Evolutionary conservation across 2,329 filamentous ascomycete species (phyloP).

Genomic region (Aspergillus candidus): DNA sequence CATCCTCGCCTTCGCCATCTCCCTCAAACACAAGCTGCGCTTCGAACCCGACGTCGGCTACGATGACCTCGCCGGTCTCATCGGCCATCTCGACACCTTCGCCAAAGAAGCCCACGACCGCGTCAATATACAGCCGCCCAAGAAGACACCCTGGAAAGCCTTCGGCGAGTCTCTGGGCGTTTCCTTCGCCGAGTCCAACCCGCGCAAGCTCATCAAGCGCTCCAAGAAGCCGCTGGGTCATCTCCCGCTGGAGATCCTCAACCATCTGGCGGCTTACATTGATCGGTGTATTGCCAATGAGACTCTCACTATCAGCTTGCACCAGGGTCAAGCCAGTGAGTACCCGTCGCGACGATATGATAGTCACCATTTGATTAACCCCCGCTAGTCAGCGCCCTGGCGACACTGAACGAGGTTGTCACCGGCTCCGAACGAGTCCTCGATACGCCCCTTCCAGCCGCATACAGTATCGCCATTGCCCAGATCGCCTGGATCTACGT

Average conservation of each 20-base stretch:
- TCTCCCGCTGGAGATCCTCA: slow-evolving; percentile 74
- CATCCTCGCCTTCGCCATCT: slow-evolving; percentile 67
- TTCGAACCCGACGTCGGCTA: slow-evolving; percentile 78
- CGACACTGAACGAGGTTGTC: slow-evolving; percentile 64
- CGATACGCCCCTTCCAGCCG: slow-evolving; percentile 73
- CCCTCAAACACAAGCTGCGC: slow-evolving; percentile 75
- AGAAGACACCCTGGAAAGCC: slow-evolving; percentile 54
- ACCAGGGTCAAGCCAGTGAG: slow-evolving; percentile 36
- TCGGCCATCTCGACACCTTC: slow-evolving; percentile 69
- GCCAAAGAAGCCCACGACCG: slow-evolving; percentile 54
- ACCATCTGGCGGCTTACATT: slow-evolving; percentile 62
- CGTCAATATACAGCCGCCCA: slow-evolving; percentile 27
- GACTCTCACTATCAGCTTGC: slow-evolving; percentile 30
- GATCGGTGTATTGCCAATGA: slow-evolving; percentile 51
- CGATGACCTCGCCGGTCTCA: slow-evolving; percentile 63
- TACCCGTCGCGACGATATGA: slow-evolving; percentile 1
- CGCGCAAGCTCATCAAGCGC: slow-evolving; percentile 68
- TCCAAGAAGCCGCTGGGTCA: slow-evolving; percentile 69
- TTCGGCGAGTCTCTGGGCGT: slow-evolving; percentile 69
- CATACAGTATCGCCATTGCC: slow-evolving; percentile 76
- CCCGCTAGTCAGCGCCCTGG: slow-evolving; percentile 51
- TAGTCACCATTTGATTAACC: slow-evolving; percentile 4
- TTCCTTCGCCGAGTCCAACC: slow-evolving; percentile 70
- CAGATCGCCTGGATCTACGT: slow-evolving; percentile 86
- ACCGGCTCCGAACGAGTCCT: slow-evolving; percentile 70